phyloP scores from a whole-genome alignment of 2,329 filamentous ascomycete species.

The Stachybotrys elegans region DNA sequence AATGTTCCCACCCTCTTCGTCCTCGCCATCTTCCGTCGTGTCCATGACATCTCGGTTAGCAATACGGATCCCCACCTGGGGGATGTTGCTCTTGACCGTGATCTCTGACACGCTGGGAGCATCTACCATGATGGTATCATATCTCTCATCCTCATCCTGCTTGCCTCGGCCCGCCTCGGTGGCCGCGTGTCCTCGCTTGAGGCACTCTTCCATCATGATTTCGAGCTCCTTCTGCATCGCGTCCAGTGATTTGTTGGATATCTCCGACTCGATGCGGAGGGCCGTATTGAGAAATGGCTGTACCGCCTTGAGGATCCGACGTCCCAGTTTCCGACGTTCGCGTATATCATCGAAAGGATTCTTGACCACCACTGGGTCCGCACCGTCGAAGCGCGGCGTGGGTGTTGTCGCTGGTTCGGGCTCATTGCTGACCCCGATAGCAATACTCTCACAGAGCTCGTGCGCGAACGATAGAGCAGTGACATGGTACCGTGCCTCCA shows the following conservation, averaged over 20 bases:
- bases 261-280: conserved; percentile 73
- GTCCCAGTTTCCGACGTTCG: conserved; percentile 78
- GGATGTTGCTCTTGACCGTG: conserved; percentile 32
- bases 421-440: conserved; percentile 43
- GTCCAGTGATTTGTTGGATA: conserved; percentile 66
- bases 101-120: conserved; percentile 41
- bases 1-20: conserved; percentile 34
- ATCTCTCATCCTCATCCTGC: conserved; percentile 28
- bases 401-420: conserved; percentile 21
- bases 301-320: conserved; percentile 79
- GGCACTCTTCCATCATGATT: conserved; percentile 62
- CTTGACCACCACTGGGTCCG: conserved; percentile 45
- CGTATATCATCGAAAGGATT: conserved; percentile 63
- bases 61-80: conserved; percentile 20
- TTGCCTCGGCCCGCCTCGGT: conserved; percentile 30
- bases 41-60: conserved; percentile 27
- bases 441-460: conserved; percentile 51
- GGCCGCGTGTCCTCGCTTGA: conserved; percentile 47
- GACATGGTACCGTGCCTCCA: conserved; percentile 54
- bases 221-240: conserved; percentile 70
- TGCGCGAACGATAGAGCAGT: conserved; percentile 52
- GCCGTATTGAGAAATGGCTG: conserved; percentile 75
- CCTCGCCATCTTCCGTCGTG: conserved; percentile 29
- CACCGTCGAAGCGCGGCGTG: conserved; percentile 24
- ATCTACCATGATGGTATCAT: conserved; percentile 49